Conservation (phyloP, 495 filamentous ascomycete genomes). For the Neurospora sp. region DNA sequence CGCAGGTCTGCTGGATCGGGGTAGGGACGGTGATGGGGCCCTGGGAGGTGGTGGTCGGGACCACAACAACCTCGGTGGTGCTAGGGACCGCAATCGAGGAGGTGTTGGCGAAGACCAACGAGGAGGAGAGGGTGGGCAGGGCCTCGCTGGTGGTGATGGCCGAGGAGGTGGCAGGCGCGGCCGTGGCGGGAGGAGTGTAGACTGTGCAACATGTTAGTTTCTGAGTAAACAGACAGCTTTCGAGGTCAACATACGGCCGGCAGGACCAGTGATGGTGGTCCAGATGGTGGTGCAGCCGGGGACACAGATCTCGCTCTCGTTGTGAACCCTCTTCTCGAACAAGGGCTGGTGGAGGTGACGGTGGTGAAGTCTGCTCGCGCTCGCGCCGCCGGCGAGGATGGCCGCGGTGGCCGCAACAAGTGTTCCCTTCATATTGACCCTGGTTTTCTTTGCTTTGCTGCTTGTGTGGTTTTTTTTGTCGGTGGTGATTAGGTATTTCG, state of each 20-base stretch:
- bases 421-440: constrained; percentile 53
- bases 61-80: constrained; percentile 7
- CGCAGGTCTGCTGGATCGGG: constrained; percentile 54
- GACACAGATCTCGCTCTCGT: constrained; percentile 32
- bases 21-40: constrained; percentile 48
- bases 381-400: constrained; percentile 53
- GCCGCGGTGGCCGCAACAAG: constrained; percentile 51
- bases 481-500: constrained; percentile 12
- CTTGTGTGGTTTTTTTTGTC: constrained; percentile 1
- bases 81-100: constrained; percentile 5
- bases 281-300: constrained; percentile 63
- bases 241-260: constrained; percentile 41
- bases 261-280: constrained; percentile 46
- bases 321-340: constrained; percentile 42
- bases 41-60: constrained; percentile 17
- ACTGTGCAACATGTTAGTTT: constrained; percentile 4
- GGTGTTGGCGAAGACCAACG: background rate
- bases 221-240: background rate
- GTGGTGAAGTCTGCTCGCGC: constrained; percentile 45
- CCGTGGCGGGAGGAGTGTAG: constrained; percentile 26
- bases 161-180: constrained; percentile 14
- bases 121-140: background rate
- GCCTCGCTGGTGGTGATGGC: background rate
- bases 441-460: constrained; percentile 1
- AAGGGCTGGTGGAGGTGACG: constrained; percentile 50